These are phyloP conservation scores for Citrus reticulata DNA, from an alignment of 345 rosid genomes.

Conservation along the genomic window DNA sequence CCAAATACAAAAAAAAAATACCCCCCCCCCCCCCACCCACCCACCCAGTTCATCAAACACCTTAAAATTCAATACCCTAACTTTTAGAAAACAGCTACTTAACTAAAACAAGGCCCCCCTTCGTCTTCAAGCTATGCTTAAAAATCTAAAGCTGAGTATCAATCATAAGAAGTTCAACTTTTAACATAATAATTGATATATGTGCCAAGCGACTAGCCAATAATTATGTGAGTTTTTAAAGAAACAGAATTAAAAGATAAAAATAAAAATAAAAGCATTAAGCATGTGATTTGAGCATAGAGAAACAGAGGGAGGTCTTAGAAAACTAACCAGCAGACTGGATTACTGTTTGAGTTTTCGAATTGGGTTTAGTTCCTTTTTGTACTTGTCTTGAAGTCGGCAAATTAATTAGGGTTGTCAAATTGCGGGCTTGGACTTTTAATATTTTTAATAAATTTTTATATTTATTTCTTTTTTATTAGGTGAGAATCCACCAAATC, in stretches of 20 bases:
- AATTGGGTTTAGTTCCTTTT: not conserved
- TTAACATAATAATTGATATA: not conserved
- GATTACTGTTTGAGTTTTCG: not conserved
- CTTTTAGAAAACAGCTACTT: not conserved
- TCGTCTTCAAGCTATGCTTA: not conserved
- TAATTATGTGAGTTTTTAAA: not conserved
- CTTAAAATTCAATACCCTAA: not conserved
- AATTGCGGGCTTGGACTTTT: no score
- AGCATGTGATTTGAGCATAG: no score
- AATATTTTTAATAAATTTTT: no score
- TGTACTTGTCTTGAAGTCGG: no score
- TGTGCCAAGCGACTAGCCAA: not conserved
- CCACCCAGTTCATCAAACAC: not conserved
- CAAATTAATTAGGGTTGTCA: no score
- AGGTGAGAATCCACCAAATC: no score
- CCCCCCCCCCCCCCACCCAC: no score
- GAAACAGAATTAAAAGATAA: not conserved
- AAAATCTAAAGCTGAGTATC: not conserved
- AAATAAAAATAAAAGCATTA: not conserved
- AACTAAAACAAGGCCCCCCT: not conserved
- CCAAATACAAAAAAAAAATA: not conserved
- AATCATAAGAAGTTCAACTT: not conserved
- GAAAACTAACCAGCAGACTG: not conserved
- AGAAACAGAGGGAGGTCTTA: not conserved
- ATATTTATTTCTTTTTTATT: no score